Evolutionary conservation across 805 yeast species (phyloP), one percentile per base, ranked within the genome.

Genomic region (Candida tallmaniae): DNA sequence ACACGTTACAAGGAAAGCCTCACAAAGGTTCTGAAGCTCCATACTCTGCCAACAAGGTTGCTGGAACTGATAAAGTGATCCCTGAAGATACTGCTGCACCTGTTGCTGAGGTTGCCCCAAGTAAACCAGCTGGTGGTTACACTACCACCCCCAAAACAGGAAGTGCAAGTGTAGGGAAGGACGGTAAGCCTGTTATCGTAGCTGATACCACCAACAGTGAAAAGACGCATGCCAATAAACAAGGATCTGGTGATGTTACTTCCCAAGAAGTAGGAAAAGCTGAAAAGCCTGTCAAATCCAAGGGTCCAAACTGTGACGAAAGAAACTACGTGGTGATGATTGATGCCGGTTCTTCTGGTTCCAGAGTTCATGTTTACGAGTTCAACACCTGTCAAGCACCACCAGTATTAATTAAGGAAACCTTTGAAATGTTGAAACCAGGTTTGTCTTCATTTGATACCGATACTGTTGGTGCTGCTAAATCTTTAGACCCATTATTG

Each of bases 321-420:
- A 61, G 74, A 23, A 83, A 83, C 52, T 90, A 73, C 48, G 97
- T 89, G 20, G 74, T 93, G 16, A 88, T 93, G 96, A 70, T 93
- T 37, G 99, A 93, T 66, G 98, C 98, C 6, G 99, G 98, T 6
- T 89, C 97, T 1, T 83, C 95, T 11, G 98, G 98, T 21, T 88
- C 97, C 11, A 80, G 98, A 58, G 84, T 93, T 25, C 99, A 94
- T 60, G 81, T 93, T 31, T 93, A 94, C 62, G 79, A 83, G 49
- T 93, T 93, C 65, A 85, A 87, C 64, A 79, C 86, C 36, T 89
- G 97, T 55, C 70, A 69, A 31, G 76, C 83, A 24, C 90, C 95
- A 36, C 97, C 99, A 28, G 70, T 65, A 39, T 78, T 93, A 47
- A 60, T 87, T 36, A 67, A 72, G 31, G 98, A 93, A 65, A 76